Conservation (phyloP, 768 basidiomycete genomes). For the Leccinellum albellum region DNA sequence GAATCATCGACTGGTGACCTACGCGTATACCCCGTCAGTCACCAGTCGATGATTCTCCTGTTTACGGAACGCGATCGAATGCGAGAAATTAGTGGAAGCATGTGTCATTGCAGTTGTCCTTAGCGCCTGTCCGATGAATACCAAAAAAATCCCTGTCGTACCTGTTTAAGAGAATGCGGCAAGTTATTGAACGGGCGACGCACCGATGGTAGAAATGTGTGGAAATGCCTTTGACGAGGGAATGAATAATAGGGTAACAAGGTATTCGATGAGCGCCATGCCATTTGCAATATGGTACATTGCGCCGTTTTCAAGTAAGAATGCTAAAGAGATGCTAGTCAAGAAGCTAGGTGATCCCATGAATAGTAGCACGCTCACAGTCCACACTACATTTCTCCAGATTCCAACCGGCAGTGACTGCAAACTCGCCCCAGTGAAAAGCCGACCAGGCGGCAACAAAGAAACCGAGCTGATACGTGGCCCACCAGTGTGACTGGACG, state of each 20-base stretch:
- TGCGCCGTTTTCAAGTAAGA: constrained; percentile 84
- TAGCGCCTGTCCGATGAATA: constrained; percentile 68
- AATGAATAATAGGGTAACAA: constrained; percentile 62
- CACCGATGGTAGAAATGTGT: constrained; percentile 61
- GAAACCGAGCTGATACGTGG: constrained; percentile 74
- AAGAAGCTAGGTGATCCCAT: neutral
- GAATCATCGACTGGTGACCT: no score
- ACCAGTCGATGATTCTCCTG: constrained; percentile 73
- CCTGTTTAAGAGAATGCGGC: neutral
- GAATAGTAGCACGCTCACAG: constrained; percentile 54
- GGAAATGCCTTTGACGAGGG: constrained; percentile 59
- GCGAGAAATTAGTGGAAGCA: constrained; percentile 90
- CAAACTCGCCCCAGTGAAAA: constrained; percentile 95
- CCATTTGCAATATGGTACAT: constrained; percentile 84
- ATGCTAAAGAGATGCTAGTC: constrained; percentile 51
- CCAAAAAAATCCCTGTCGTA: constrained; percentile 56
- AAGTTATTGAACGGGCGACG: constrained; percentile 15
- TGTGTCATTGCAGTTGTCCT: constrained; percentile 96
- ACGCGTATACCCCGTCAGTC: constrained; percentile 86
- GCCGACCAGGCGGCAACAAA: constrained; percentile 79
- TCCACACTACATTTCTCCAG: constrained; percentile 86
- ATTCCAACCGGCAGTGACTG: constrained; percentile 95
- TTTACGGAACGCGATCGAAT: constrained; percentile 77
- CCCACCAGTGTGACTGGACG: constrained; percentile 49
- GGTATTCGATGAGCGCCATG: constrained; percentile 75